phyloP scores from a whole-genome alignment of 192 early-diverging fungal species.

The Umbelopsis vinacea region DNA sequence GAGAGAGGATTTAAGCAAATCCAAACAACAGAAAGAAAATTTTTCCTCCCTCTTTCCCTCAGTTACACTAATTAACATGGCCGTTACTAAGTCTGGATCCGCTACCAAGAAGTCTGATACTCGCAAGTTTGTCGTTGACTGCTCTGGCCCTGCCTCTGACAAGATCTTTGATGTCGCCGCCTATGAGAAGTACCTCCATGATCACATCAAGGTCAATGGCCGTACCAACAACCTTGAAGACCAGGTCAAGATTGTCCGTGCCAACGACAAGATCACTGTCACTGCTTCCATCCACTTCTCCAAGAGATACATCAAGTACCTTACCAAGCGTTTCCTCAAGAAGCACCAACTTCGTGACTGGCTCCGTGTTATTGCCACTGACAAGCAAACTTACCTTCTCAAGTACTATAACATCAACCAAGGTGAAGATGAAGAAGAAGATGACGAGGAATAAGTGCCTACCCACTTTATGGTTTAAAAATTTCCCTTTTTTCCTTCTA shows the following conservation, averaged over 20 bases:
- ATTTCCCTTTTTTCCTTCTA: neutral
- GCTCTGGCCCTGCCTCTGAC: slow-evolving; percentile 90
- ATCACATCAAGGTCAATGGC: slow-evolving; percentile 97
- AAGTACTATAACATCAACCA: slow-evolving; percentile 91
- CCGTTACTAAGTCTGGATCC: slow-evolving; percentile 31
- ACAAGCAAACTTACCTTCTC: slow-evolving; percentile 92
- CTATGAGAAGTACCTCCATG: slow-evolving; percentile 98
- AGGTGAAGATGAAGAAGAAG: slow-evolving; percentile 77
- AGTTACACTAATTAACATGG: slow-evolving; percentile 27
- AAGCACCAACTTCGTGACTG: slow-evolving; percentile 98
- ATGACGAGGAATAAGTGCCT: slow-evolving; percentile 51
- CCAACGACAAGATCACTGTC: slow-evolving; percentile 78
- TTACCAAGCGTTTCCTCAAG: slow-evolving; percentile 99
- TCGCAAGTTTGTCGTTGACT: slow-evolving; percentile 91
- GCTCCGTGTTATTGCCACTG: slow-evolving; percentile 91
- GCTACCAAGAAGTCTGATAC: slow-evolving; percentile 43
- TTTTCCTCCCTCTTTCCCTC: neutral
- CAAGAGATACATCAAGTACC: slow-evolving; percentile 99
- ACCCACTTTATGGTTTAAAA: neutral
- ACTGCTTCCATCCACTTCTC: slow-evolving; percentile 79
- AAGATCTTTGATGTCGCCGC: slow-evolving; percentile 96
- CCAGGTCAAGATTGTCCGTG: slow-evolving; percentile 80
- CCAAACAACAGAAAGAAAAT: neutral
- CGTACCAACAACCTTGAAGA: slow-evolving; percentile 95
- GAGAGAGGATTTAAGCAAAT: no score